These are phyloP conservation scores for barley (Hordeum vulgare) DNA, from an alignment of 176 grass and related monocot species.

Conservation along the genomic window DNA sequence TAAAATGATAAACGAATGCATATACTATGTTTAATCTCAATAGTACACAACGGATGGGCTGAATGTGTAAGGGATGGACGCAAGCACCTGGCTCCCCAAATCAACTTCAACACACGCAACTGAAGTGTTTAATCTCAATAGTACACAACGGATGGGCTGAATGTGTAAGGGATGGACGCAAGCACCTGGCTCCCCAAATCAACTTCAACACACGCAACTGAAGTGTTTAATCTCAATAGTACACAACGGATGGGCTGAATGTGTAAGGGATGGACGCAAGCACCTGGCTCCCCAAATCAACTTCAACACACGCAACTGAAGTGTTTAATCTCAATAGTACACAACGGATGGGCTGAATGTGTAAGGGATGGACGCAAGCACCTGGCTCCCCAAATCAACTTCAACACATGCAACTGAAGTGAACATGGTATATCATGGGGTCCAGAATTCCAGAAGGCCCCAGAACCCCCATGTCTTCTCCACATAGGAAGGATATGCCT, in stretches of 20 bases:
- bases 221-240: too few relatives aligned
- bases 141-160: too few relatives aligned
- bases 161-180: too few relatives aligned
- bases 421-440: background rate
- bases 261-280: background rate
- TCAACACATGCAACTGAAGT: background rate
- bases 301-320: background rate
- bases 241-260: background rate
- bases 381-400: background rate
- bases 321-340: too few relatives aligned
- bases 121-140: too few relatives aligned
- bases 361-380: background rate
- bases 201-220: too few relatives aligned
- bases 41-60: too few relatives aligned
- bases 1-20: slow-evolving; percentile 4
- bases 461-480: background rate
- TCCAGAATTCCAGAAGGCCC: background rate
- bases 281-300: background rate
- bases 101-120: too few relatives aligned
- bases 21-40: background rate
- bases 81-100: too few relatives aligned
- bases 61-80: too few relatives aligned
- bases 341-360: background rate
- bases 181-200: too few relatives aligned
- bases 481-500: background rate